Base-by-base conservation (phyloP, 2,329 filamentous ascomycete genomes). In the Ophiostoma populinum region DNA sequence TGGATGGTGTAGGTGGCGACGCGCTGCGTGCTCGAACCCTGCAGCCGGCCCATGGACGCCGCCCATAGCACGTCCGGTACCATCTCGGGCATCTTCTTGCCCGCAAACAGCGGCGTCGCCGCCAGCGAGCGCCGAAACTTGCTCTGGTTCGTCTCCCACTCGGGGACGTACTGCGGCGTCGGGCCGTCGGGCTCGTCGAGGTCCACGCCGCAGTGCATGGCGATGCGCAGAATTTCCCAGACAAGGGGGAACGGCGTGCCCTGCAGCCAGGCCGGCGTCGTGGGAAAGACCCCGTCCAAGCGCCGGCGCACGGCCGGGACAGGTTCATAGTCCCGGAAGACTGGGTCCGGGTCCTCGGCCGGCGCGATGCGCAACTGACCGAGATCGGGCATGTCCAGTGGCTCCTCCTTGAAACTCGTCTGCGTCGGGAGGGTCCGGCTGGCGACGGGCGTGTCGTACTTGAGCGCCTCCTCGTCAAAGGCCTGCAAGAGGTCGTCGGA, bases 211-310 rank as follows among this genome's bases (percentile, higher is more conserved):
- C 65, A 69, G 26, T 63, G 53, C 0, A 61, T 43, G 0, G 61
- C 59, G 13, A 63, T 56, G 9, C 67, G 57, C 0, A 59, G 57
- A 0, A 67, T 46, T 38, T 72, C 67, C 67, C 67, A 72, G 4
- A 58, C 45, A 5, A 70, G 52, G 2, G 58, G 55, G 3, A 70
- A 51, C 0, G 67, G 63, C 0, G 62, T 65, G 1, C 51, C 34
- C 3, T 55, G 52, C 4, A 67, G 49, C 35, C 53, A 54, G 0
- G 40, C 34, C 0, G 62, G 61, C 7, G 61, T 54, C n/a, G 44
- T 49, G 1, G 59, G 58, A 52, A 59, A 64, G 3, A 61, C 49
- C 8, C 48, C 39, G 4, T 45, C 35, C 4, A 62, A 41, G 1
- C 53, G 51, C 3, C 50, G 42, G n/a, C 44, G 29, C 5, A 55